Base-by-base conservation (phyloP, 257 asterid species). In the Capsicum chinense region DNA sequence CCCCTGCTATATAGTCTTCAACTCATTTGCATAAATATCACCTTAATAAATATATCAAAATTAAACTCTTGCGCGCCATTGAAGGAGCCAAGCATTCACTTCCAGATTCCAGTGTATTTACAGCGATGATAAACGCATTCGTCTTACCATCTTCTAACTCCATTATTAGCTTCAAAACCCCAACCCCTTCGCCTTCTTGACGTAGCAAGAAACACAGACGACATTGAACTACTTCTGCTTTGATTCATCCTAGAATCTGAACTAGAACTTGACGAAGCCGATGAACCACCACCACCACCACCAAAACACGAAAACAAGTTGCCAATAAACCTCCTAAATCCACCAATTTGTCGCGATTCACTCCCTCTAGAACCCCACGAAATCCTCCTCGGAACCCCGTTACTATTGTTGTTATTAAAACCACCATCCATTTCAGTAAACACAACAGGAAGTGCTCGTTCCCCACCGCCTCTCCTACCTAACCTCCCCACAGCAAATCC, bases 341-440 rank as follows among this genome's bases (percentile, higher is more conserved):
- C 95, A 7, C 94, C 90, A 58, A 90, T 87, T 52, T 89, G 88
- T 85, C 90, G 88, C 0, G 95, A 85, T 16, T 86, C 92, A 9
- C 88, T 90, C 5, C 93, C 94, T 81, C 97, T 90, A 7, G 98
- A 85, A 26, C 94, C 95, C 97, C 95, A 93, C 0, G 95, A 88
- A 60, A 93, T 89, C 89, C 97, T 90, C 88, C 98, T 90, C 3
- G 97, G 93, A 16, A 86, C 88, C 47, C 98, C 97, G 80, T 89
- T 93, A 82, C 88, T 93, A 66, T 85, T 94, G 79, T 86, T 92
- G 66, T 87, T 92, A 70, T 85, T 92, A 82, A 93, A 93, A 2
- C 95, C 97, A 16, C 98, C 98, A 83, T 95, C 98, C 97, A 95
- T 91, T 88, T 95, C 98, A 6, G 98, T 94, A 86, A 89, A 94